Evolutionary conservation across 1,284 basidiomycete genomes (phyloP).

Genomic region (Irpex rosettiformis): DNA sequence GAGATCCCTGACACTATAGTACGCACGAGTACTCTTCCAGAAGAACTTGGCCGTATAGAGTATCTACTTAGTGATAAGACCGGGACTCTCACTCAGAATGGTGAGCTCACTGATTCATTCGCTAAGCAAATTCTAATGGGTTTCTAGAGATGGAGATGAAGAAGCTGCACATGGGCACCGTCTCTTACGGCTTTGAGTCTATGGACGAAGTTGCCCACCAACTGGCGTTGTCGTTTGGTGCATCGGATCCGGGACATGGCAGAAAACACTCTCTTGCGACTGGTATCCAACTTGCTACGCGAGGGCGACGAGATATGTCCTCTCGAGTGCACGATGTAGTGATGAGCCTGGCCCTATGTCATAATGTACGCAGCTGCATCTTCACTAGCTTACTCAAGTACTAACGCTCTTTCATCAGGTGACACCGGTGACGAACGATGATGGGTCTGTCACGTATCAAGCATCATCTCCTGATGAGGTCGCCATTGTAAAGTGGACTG

Average conservation of each 20-base stretch:
- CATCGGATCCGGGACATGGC: slow-evolving; percentile 48
- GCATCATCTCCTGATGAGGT: slow-evolving; percentile 99
- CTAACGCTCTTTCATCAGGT: slow-evolving; percentile 64
- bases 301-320: slow-evolving; percentile 93
- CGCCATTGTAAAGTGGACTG: slow-evolving; percentile 98
- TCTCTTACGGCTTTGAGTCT: slow-evolving; percentile 93
- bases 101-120: slow-evolving; percentile 37
- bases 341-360: slow-evolving; percentile 90
- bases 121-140: neutral
- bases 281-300: slow-evolving; percentile 74
- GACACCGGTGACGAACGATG: slow-evolving; percentile 92
- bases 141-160: slow-evolving; percentile 95
- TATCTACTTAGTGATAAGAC: slow-evolving; percentile 98
- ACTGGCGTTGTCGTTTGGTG: slow-evolving; percentile 77
- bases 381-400: neutral
- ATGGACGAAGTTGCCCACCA: slow-evolving; percentile 98
- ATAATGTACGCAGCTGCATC: slow-evolving; percentile 62
- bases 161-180: slow-evolving; percentile 97
- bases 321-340: slow-evolving; percentile 94
- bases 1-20: slow-evolving; percentile 97
- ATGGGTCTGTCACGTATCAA: slow-evolving; percentile 93
- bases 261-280: slow-evolving; percentile 56
- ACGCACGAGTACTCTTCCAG: slow-evolving; percentile 93
- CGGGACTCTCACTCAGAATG: slow-evolving; percentile 96
- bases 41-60: slow-evolving; percentile 95